Percentiles rank a stretch among this genome's conserved stretches.
These are phyloP conservation scores for Populus hybrid DNA, from an alignment of 441 rosid species.

Conservation along the genomic window DNA sequence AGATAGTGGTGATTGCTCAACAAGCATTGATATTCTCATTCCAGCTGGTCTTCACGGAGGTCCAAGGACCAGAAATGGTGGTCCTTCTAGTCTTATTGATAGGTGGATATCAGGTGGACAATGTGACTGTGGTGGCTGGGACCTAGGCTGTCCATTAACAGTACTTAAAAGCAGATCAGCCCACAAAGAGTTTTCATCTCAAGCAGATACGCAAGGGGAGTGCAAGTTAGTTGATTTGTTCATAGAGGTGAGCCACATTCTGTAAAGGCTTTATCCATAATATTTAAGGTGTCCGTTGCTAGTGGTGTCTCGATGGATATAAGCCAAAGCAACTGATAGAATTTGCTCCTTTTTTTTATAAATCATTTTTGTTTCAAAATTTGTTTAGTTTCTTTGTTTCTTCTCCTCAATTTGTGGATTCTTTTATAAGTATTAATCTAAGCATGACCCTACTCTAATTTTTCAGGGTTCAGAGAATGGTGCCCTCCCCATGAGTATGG, in stretches of 20 bases:
- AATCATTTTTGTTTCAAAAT: neutral
- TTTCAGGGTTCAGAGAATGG: slow-evolving; percentile 62
- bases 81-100: slow-evolving; percentile 65
- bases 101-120: slow-evolving; percentile 84
- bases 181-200: slow-evolving; percentile 27
- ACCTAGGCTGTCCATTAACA: slow-evolving; percentile 67
- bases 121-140: slow-evolving; percentile 96
- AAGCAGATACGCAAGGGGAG: slow-evolving; percentile 31
- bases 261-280: slow-evolving; percentile 2
- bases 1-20: slow-evolving; percentile 35
- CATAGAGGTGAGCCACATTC: slow-evolving; percentile 41
- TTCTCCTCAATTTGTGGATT: neutral
- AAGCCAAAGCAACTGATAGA: slow-evolving; percentile 8
- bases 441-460: slow-evolving; percentile 12
- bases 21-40: slow-evolving; percentile 58
- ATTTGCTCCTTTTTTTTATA: neutral
- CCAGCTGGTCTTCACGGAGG: slow-evolving; percentile 89
- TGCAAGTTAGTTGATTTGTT: slow-evolving; percentile 51
- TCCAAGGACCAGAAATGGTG: slow-evolving; percentile 53
- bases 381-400: neutral
- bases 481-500: slow-evolving; percentile 51
- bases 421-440: slow-evolving; percentile 7
- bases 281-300: slow-evolving; percentile 1
- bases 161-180: slow-evolving; percentile 40
- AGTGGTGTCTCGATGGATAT: neutral